These are phyloP conservation scores for Rhodosporidiobolus odoratus DNA, from an alignment of 768 basidiomycete species.

Conservation along the genomic window DNA sequence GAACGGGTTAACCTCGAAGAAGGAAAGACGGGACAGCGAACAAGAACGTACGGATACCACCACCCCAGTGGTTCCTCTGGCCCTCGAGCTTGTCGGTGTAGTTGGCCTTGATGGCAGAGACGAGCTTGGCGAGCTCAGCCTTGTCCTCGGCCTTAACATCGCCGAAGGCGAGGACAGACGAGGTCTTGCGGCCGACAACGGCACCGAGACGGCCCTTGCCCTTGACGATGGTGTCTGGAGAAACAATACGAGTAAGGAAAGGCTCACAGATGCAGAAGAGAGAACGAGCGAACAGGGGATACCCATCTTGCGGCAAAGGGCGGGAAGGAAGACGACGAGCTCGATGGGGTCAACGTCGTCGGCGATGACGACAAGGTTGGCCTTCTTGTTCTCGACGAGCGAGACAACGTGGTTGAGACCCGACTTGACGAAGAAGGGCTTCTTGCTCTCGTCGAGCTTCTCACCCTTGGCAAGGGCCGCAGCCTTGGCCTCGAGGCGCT, in stretches of 20 bases:
- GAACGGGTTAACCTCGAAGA: no score
- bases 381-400: conserved; percentile 96
- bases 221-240: conserved; percentile 85
- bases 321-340: conserved; percentile 95
- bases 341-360: conserved; percentile 99
- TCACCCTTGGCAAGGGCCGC: conserved; percentile 69
- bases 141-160: conserved; percentile 93
- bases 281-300: conserved; percentile 61
- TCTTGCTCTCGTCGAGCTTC: conserved; percentile 78
- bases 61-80: conserved; percentile 86
- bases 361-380: conserved; percentile 86
- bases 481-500: conserved; percentile 71
- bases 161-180: conserved; percentile 81
- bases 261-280: neutral
- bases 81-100: conserved; percentile 85
- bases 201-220: conserved; percentile 92
- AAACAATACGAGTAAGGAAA: neutral
- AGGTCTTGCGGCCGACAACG: conserved; percentile 97
- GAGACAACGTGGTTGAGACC: conserved; percentile 96
- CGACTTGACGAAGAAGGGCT: conserved; percentile 91
- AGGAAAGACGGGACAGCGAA: no score
- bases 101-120: conserved; percentile 93
- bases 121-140: conserved; percentile 83
- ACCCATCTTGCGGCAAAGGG: conserved; percentile 99
- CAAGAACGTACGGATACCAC: conserved; percentile 64